Conservation (phyloP, 768 basidiomycete species). For the Trametes cingulata region DNA sequence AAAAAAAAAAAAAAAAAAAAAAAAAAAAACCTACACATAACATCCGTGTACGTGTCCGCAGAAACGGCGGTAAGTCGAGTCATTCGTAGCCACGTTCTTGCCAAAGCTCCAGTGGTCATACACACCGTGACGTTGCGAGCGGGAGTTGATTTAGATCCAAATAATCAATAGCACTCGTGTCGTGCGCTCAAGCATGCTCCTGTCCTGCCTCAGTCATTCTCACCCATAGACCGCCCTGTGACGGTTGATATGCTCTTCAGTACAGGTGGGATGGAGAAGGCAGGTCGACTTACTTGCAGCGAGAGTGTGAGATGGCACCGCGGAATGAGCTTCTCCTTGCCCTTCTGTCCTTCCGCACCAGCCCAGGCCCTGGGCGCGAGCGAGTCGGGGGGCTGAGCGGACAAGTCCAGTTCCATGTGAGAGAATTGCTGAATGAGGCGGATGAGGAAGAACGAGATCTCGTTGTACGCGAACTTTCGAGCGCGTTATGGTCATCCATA, state of each 20-base stretch:
- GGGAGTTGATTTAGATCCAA: too few species aligned
- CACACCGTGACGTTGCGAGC: too few species aligned
- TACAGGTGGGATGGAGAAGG: background rate
- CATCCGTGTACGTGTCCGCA: too few species aligned
- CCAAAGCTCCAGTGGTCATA: too few species aligned
- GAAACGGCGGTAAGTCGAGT: too few species aligned
- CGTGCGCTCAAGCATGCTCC: background rate
- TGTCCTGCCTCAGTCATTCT: conserved; percentile 26
- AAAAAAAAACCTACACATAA: too few species aligned
- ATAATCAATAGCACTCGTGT: too few species aligned
- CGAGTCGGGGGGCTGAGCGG: conserved; percentile 36
- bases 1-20: too few species aligned
- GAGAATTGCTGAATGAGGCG: conserved; percentile 53
- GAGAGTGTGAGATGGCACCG: conserved; percentile 45
- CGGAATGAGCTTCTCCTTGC: conserved; percentile 42
- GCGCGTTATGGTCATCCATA: background rate
- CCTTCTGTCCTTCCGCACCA: conserved; percentile 36
- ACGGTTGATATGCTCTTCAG: background rate
- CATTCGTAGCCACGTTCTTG: too few species aligned
- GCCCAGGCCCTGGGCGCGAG: conserved; percentile 36
- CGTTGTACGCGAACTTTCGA: conserved; percentile 55
- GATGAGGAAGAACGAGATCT: conserved; percentile 54
- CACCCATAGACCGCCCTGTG: conserved; percentile 33
- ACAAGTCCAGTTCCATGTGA: conserved; percentile 39
- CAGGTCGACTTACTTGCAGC: conserved; percentile 31